Percentiles rank a stretch among this genome's conserved stretches.
Evolutionary conservation across 805 yeast species (phyloP).

Genomic region (Teunomyces funiuensis): DNA sequence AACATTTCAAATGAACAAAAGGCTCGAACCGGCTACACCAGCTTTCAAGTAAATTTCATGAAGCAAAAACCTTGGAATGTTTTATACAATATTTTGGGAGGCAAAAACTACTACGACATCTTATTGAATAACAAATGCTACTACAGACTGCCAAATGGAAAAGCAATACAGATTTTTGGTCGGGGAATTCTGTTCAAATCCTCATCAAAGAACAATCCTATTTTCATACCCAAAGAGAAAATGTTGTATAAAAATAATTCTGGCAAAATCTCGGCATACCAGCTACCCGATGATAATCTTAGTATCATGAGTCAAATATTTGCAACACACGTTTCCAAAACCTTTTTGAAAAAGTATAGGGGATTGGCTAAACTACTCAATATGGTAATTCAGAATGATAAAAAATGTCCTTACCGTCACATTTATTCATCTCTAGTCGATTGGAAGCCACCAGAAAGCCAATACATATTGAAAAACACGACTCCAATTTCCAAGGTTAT

Average conservation of each 20-base stretch:
- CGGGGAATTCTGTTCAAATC: conserved; percentile 6
- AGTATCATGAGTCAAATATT: neutral
- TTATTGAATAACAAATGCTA: conserved; percentile 37
- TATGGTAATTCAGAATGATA: conserved; percentile 33
- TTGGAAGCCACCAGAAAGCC: conserved; percentile 7
- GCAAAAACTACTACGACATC: conserved; percentile 36
- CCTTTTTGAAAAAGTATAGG: conserved; percentile 13
- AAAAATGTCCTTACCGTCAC: conserved; percentile 29
- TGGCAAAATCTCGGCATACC: conserved; percentile 1
- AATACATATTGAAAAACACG: conserved; percentile 30
- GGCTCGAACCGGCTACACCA: conserved; percentile 10
- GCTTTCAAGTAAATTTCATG: conserved; percentile 37
- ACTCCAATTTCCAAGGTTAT: conserved; percentile 36
- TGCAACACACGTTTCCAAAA: neutral
- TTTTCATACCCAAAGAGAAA: conserved; percentile 13
- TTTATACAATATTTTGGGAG: conserved; percentile 42
- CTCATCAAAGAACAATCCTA: neutral
- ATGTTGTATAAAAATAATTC: conserved; percentile 23
- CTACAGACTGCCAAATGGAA: conserved; percentile 12
- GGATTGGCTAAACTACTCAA: conserved; percentile 18
- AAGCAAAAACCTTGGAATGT: conserved; percentile 47
- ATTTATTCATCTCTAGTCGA: conserved; percentile 16
- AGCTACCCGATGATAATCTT: neutral
- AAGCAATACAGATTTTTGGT: conserved; percentile 27
- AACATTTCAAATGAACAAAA: neutral